Base-by-base conservation (phyloP, 2,329 filamentous ascomycete species). In the Fusarium oxysporum region DNA sequence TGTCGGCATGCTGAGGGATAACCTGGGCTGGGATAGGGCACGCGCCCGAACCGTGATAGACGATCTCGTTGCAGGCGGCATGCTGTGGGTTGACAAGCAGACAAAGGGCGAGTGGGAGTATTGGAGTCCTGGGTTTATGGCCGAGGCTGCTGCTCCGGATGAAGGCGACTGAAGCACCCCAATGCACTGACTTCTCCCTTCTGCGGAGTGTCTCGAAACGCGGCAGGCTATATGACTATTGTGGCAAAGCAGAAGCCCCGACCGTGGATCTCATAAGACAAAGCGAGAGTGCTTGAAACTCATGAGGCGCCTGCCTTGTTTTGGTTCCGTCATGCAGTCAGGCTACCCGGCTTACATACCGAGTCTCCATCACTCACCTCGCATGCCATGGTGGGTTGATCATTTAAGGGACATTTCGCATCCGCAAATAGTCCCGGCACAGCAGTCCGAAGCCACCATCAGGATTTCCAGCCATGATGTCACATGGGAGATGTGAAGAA, bases 51-150 rank as follows among this genome's bases (percentile, higher is more conserved):
- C 96, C 0, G 95, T 96, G 4, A 88, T 98, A 57, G 94, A 98
- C 70, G 96, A 99, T 81, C 84, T 99, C 38, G 87, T 98, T 57
- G 91, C 92, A 1, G 94, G 97, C 78, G 94, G 95, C 58, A 89
- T 99, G 85, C 90, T 99, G 19, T 99, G 96, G 96, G 91, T 98
- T 10, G 96, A 99, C 82, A 90, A 90, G 74, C 95, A 98, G 83
- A 91, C 84, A 14, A 87, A 89, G 13, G 81, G 80, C 23, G 96
- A 98, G 84, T 95, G 92, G 82, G 95, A 98, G 82, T 99, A 98
- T 78, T 99, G 96, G 96, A 93, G 91, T 66, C 93, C 93, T 1
- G 91, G 92, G 0, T 93, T 93, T 69, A 93, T 95, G 86, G 81
- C 86, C 5, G 85, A 86, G 44, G 76, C 79, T 21, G 81, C 80